Percentiles rank a stretch among this genome's conserved stretches.
phyloP scores from a whole-genome alignment of 805 yeast genomes.

The Wickerhamomyces bovis region DNA sequence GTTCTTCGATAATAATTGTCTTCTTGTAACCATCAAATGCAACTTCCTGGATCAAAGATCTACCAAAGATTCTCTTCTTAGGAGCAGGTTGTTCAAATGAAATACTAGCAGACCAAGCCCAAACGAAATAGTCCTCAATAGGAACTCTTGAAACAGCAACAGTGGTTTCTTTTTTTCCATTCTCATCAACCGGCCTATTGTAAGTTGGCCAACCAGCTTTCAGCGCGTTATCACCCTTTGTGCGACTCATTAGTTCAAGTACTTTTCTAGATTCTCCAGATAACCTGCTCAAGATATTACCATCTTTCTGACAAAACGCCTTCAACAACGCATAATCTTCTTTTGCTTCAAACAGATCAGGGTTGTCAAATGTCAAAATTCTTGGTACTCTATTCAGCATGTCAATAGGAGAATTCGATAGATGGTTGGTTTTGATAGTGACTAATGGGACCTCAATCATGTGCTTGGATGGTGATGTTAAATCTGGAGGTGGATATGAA shows the following conservation, averaged over 20 bases:
- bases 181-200: conserved; percentile 23
- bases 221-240: conserved; percentile 26
- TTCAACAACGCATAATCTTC: conserved; percentile 76
- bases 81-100: conserved; percentile 65
- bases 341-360: conserved; percentile 61
- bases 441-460: conserved; percentile 58
- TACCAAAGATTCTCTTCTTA: conserved; percentile 68
- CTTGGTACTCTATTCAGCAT: conserved; percentile 52
- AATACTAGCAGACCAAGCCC: conserved; percentile 84
- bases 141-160: conserved; percentile 51
- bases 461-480: conserved; percentile 29
- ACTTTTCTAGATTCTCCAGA: conserved; percentile 69
- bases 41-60: conserved; percentile 76
- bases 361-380: conserved; percentile 62
- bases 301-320: conserved; percentile 55
- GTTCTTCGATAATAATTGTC: conserved; percentile 74
- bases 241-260: conserved; percentile 34
- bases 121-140: conserved; percentile 81
- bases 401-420: conserved; percentile 48
- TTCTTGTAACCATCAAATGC: conserved; percentile 70
- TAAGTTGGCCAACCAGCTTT: conserved; percentile 36
- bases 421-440: conserved; percentile 35
- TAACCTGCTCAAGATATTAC: conserved; percentile 54
- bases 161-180: conserved; percentile 17
- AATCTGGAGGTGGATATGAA: conserved; percentile 67